Percentiles rank a stretch among this genome's conserved stretches.
phyloP scores from a whole-genome alignment of 257 asterid genomes.

The Jaltomata sinuosa region DNA sequence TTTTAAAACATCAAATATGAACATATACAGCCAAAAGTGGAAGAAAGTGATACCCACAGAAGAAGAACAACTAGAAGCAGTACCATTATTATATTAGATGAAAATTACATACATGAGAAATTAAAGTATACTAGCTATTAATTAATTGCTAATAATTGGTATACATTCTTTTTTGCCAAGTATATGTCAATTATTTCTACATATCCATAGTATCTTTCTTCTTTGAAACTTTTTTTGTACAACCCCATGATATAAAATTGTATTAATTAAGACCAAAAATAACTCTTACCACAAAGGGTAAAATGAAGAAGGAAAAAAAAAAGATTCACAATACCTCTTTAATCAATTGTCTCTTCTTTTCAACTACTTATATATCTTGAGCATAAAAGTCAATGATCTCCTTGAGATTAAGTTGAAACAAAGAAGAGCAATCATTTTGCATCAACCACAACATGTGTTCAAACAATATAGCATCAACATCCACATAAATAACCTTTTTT shows the following conservation, averaged over 20 bases:
- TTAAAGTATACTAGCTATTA: neutral
- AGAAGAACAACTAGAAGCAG: neutral
- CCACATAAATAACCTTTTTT: conserved; percentile 24
- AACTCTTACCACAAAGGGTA: neutral
- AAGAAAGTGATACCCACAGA: neutral
- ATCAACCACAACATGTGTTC: conserved; percentile 41
- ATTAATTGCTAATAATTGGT: neutral
- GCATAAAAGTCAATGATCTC: conserved; percentile 36
- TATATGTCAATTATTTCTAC: neutral
- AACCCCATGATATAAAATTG: neutral
- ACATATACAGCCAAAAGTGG: neutral
- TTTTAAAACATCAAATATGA: neutral
- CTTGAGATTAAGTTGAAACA: conserved; percentile 28
- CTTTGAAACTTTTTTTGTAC: neutral
- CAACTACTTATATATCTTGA: conserved; percentile 16
- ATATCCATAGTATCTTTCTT: neutral
- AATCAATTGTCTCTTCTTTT: neutral
- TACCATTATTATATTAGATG: neutral
- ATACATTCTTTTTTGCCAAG: neutral
- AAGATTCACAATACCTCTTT: neutral
- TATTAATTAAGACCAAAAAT: neutral
- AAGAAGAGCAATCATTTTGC: conserved; percentile 37
- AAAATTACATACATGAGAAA: neutral
- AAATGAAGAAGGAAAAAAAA: neutral
- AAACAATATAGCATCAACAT: conserved; percentile 36